These are phyloP conservation scores for Zygoascus sp. DNA, from an alignment of 1,139 yeast species.

Conservation along the genomic window DNA sequence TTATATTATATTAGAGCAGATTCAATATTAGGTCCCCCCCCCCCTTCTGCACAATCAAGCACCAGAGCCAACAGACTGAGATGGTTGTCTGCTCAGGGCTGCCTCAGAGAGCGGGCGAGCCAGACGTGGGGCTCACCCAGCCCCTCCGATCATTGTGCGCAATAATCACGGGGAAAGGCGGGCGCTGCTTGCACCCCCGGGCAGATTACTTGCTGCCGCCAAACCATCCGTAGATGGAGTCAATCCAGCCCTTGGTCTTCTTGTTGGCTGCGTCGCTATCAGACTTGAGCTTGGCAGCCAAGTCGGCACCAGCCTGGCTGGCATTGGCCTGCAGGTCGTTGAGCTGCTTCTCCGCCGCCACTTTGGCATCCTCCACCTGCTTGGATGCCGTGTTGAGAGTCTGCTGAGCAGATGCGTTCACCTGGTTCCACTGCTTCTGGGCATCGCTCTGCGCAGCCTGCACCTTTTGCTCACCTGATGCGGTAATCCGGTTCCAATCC, in stretches of 20 bases:
- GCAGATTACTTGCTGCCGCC: slow-evolving; percentile 3
- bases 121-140: too few relatives aligned
- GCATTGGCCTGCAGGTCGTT: slow-evolving; percentile 15
- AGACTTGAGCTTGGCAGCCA: slow-evolving; percentile 23
- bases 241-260: slow-evolving; percentile 14
- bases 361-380: slow-evolving; percentile 13
- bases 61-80: neutral
- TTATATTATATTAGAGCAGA: too few relatives aligned
- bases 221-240: slow-evolving; percentile 15
- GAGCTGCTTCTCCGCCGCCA: slow-evolving; percentile 12
- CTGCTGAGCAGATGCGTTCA: slow-evolving; percentile 7
- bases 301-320: slow-evolving; percentile 24
- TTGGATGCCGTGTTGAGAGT: slow-evolving; percentile 8
- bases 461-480: slow-evolving; percentile 3
- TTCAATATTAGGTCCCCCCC: neutral
- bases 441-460: slow-evolving; percentile 4
- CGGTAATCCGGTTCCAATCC: slow-evolving; percentile 21
- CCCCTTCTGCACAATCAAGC: too few relatives aligned
- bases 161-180: too few relatives aligned
- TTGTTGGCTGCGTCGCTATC: slow-evolving; percentile 15
- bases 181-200: too few relatives aligned
- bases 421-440: slow-evolving; percentile 8
- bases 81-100: neutral
- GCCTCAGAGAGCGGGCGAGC: too few relatives aligned
- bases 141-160: too few relatives aligned